A percentile compares a stretch with the other conserved stretches of the same genome.
These are phyloP conservation scores for Fragosphaeria purpurea DNA, from an alignment of 2,329 filamentous ascomycete species.

Conservation along the genomic window DNA sequence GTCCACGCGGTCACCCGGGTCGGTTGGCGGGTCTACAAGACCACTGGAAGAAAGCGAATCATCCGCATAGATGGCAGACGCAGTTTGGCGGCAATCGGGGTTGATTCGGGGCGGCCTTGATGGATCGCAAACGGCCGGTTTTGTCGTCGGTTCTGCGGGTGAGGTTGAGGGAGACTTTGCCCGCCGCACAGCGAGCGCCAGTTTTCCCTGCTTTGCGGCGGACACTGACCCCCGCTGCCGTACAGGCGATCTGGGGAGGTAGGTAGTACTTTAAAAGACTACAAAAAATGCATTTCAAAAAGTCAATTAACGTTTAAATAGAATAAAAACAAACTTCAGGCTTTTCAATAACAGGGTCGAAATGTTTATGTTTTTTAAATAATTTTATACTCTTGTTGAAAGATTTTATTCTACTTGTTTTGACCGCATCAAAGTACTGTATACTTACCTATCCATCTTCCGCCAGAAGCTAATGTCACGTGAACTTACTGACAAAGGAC, in stretches of 20 bases:
- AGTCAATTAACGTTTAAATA: too few species aligned
- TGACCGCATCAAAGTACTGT: too few species aligned
- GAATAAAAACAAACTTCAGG: too few species aligned
- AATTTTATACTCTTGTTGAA: too few species aligned
- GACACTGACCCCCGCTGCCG: background rate
- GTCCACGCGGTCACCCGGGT: slow-evolving; percentile 36
- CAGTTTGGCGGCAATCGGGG: slow-evolving; percentile 29
- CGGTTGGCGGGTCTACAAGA: slow-evolving; percentile 36
- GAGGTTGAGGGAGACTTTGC: slow-evolving; percentile 14
- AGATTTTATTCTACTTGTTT: too few species aligned
- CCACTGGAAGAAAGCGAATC: slow-evolving; percentile 39
- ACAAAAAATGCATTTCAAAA: too few species aligned
- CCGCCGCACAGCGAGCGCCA: slow-evolving; percentile 9
- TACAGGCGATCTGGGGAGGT: background rate
- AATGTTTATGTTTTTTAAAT: too few species aligned
- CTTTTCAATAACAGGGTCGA: too few species aligned
- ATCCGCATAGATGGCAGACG: slow-evolving; percentile 41
- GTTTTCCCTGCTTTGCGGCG: slow-evolving; percentile 8
- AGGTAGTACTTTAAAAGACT: background rate
- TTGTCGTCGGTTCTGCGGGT: slow-evolving; percentile 20
- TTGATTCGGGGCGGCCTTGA: slow-evolving; percentile 38
- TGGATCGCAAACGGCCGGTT: slow-evolving; percentile 39
- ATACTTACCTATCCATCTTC: too few species aligned
- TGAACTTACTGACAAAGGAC: too few species aligned
- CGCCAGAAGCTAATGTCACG: too few species aligned